Evolutionary conservation across 192 early-diverging fungal species (phyloP).

Genomic region (Entomortierella lignicola): DNA sequence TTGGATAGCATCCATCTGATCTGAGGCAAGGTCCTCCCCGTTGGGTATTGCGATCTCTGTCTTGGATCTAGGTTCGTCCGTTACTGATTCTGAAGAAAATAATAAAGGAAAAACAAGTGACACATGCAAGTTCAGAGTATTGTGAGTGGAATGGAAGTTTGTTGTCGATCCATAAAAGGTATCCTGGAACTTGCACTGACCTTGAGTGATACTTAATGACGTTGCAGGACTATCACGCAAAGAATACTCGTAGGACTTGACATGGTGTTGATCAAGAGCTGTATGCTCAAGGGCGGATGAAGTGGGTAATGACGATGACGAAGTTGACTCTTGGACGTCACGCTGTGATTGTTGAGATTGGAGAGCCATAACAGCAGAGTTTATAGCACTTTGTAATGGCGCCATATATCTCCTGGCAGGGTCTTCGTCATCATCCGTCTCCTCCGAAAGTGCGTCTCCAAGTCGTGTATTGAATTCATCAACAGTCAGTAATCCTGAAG

Average conservation of each 20-base stretch:
- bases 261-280: not conserved
- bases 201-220: not conserved
- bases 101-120: not conserved
- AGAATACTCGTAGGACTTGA: not conserved
- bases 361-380: slow-evolving; percentile 35
- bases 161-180: not conserved
- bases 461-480: slow-evolving; percentile 32
- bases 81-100: not conserved
- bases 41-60: slow-evolving; percentile 51
- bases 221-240: not conserved
- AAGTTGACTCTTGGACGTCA: not conserved
- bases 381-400: slow-evolving; percentile 28
- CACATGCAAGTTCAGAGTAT: not conserved
- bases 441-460: slow-evolving; percentile 27
- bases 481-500: slow-evolving; percentile 14
- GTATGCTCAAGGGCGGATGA: not conserved
- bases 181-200: not conserved
- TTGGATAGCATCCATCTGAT: slow-evolving; percentile 54
- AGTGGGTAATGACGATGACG: not conserved
- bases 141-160: slow-evolving; percentile 5
- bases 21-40: slow-evolving; percentile 49
- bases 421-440: slow-evolving; percentile 49
- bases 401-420: slow-evolving; percentile 40
- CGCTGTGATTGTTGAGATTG: slow-evolving; percentile 20
- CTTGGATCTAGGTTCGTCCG: not conserved